These are phyloP conservation scores for Lodderomyces parapsilosis DNA, from an alignment of 1,139 yeast genomes.

Conservation along the genomic window DNA sequence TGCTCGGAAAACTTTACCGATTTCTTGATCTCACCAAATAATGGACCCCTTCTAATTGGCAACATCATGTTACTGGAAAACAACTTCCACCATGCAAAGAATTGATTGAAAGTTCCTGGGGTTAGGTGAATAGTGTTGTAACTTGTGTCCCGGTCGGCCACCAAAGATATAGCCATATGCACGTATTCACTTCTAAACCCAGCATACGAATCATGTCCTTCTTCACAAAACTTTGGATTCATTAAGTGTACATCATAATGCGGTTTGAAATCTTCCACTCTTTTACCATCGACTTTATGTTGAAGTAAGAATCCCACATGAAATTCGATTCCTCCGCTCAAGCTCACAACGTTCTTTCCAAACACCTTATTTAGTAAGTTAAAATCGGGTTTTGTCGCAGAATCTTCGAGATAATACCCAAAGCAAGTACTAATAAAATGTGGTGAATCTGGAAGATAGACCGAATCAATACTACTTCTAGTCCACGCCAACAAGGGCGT, in stretches of 20 bases:
- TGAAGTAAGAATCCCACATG: slow-evolving; percentile 61
- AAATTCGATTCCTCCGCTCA: slow-evolving; percentile 61
- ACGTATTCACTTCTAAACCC: slow-evolving; percentile 42
- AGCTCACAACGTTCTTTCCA: slow-evolving; percentile 55
- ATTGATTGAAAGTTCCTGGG: slow-evolving; percentile 39
- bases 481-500: slow-evolving; percentile 64
- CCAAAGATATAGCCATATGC: slow-evolving; percentile 51
- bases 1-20: slow-evolving; percentile 44
- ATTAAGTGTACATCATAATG: slow-evolving; percentile 67
- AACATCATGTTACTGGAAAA: slow-evolving; percentile 44
- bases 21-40: slow-evolving; percentile 38
- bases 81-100: slow-evolving; percentile 47
- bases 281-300: slow-evolving; percentile 40
- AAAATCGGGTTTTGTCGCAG: slow-evolving; percentile 11
- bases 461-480: slow-evolving; percentile 41
- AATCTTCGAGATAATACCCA: slow-evolving; percentile 48
- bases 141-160: slow-evolving; percentile 45
- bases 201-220: slow-evolving; percentile 38
- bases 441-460: slow-evolving; percentile 45
- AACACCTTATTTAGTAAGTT: slow-evolving; percentile 20
- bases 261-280: slow-evolving; percentile 58
- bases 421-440: slow-evolving; percentile 48
- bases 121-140: slow-evolving; percentile 44
- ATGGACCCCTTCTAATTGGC: slow-evolving; percentile 38
- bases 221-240: slow-evolving; percentile 60